phyloP scores from a whole-genome alignment of 164 flowering plant genomes.

The Magnolia changhungtana region DNA sequence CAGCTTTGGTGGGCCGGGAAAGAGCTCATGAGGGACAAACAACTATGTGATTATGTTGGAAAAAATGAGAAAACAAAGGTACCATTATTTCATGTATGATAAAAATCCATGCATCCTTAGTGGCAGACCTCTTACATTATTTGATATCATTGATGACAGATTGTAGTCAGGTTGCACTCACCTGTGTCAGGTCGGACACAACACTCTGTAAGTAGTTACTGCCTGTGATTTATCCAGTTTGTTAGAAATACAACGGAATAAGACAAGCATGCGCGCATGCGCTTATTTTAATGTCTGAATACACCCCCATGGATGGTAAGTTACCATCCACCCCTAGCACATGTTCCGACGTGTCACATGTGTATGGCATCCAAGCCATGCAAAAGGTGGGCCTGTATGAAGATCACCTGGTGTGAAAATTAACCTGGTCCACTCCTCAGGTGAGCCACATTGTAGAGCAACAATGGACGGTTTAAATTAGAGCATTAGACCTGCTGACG shows the following conservation, averaged over 20 bases:
- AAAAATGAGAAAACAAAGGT: conserved; percentile 33
- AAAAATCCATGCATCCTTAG: not conserved
- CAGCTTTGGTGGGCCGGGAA: conserved; percentile 34
- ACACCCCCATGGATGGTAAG: not conserved
- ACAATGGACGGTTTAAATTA: too few species aligned
- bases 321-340: not conserved
- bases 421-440: too few species aligned
- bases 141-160: conserved; percentile 6
- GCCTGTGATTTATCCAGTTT: not conserved
- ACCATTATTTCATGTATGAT: not conserved
- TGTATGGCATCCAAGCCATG: not conserved
- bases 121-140: conserved; percentile 5
- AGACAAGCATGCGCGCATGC: not conserved
- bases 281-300: not conserved
- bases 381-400: not conserved
- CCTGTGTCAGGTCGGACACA: not conserved
- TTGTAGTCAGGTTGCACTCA: conserved; percentile 13
- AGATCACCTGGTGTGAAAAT: too few species aligned
- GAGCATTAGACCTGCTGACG: too few species aligned
- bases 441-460: too few species aligned
- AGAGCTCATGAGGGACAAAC: conserved; percentile 18
- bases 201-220: not conserved
- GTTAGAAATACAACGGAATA: not conserved
- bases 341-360: not conserved
- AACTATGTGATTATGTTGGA: conserved; percentile 26